Conservation (phyloP, 495 filamentous ascomycete species). For the Aspergillus heteromorphus region DNA sequence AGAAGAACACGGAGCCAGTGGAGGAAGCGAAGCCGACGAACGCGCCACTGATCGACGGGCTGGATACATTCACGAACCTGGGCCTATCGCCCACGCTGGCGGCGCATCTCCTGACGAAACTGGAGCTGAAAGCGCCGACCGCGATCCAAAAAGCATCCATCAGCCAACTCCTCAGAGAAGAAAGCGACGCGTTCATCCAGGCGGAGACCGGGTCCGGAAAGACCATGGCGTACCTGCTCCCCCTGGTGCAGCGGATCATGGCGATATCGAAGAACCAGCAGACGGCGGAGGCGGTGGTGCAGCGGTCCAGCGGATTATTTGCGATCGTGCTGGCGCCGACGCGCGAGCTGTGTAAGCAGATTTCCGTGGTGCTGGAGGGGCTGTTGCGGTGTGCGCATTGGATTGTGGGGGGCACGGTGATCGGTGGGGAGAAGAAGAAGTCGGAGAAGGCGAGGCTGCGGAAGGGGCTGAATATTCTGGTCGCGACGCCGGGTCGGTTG, state of each 20-base stretch:
- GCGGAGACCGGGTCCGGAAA: constrained; percentile 97
- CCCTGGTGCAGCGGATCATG: constrained; percentile 85
- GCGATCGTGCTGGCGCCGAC: constrained; percentile 90
- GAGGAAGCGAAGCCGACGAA: constrained; percentile 72
- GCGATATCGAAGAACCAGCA: constrained; percentile 48
- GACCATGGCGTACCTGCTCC: constrained; percentile 87
- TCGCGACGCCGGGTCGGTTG: constrained; percentile 88
- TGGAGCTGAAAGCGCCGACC: constrained; percentile 85
- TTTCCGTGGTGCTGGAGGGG: constrained; percentile 74
- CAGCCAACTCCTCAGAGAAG: constrained; percentile 67
- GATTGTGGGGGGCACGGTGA: constrained; percentile 88
- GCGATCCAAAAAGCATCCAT: constrained; percentile 90
- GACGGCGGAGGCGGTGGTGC: constrained; percentile 40
- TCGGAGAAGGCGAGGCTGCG: constrained; percentile 88
- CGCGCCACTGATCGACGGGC: constrained; percentile 79
- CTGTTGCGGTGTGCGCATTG: constrained; percentile 78
- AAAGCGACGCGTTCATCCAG: constrained; percentile 91
- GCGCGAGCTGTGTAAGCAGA: constrained; percentile 89
- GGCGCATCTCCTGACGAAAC: constrained; percentile 75
- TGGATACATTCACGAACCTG: constrained; percentile 76
- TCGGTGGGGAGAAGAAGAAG: constrained; percentile 95
- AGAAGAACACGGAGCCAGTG: constrained; percentile 38
- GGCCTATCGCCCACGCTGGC: constrained; percentile 74
- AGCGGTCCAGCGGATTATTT: constrained; percentile 83
- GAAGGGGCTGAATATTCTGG: constrained; percentile 90